Evolutionary conservation across 108 stramenopile genomes (phyloP).

Genomic region (Cyclostephanos invisitatus): DNA sequence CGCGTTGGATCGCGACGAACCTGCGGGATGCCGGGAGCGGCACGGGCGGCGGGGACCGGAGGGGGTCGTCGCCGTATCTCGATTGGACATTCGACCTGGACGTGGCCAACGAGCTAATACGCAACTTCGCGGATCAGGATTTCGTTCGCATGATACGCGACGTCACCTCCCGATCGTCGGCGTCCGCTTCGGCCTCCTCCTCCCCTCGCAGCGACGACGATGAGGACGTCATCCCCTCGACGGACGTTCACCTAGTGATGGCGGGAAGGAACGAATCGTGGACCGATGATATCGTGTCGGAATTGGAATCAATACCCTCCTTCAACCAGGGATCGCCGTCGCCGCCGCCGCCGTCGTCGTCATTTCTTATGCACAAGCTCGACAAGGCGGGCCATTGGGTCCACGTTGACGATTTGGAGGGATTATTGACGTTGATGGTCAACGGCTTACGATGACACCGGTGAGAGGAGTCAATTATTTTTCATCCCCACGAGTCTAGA

Average conservation of each 20-base stretch:
- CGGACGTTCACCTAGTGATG: slow-evolving; percentile 64
- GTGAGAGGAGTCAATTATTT: no score
- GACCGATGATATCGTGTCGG: slow-evolving; percentile 50
- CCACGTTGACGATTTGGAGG: slow-evolving; percentile 84
- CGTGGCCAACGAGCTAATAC: slow-evolving; percentile 60
- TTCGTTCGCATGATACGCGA: slow-evolving; percentile 52
- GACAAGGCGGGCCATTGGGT: slow-evolving; percentile 90
- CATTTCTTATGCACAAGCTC: slow-evolving; percentile 67
- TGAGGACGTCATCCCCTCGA: background rate
- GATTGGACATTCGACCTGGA: slow-evolving; percentile 79
- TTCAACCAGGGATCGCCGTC: slow-evolving; percentile 3
- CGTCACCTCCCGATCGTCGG: slow-evolving; percentile 11
- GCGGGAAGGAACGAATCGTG: slow-evolving; percentile 78
- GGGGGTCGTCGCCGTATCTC: background rate
- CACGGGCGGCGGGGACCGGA: background rate
- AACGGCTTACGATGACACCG: background rate
- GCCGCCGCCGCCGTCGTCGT: slow-evolving; percentile 3
- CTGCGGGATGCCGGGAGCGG: slow-evolving; percentile 17
- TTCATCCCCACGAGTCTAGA: no score
- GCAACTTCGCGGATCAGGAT: slow-evolving; percentile 68
- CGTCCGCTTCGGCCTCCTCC: background rate
- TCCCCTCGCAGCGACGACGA: background rate
- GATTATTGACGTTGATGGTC: slow-evolving; percentile 58
- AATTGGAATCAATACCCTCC: slow-evolving; percentile 44
- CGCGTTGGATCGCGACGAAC: slow-evolving; percentile 59